phyloP scores from a whole-genome alignment of 164 flowering plant species.

The Dillenia suffruticosa region DNA sequence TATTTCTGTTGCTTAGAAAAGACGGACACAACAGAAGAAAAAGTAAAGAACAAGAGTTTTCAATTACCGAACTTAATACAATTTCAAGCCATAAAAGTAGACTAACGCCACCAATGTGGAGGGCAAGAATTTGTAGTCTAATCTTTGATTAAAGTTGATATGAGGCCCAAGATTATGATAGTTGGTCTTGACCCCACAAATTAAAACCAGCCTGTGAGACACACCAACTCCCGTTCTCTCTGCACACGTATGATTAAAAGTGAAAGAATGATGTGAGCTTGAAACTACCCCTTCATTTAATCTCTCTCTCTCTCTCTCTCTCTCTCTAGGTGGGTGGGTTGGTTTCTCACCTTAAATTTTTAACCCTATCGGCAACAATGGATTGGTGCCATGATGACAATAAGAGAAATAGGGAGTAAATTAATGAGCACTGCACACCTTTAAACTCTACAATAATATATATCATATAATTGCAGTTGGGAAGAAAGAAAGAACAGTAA shows the following conservation, averaged over 20 bases:
- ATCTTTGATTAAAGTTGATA: not conserved
- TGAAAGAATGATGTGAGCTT: slow-evolving; percentile 17
- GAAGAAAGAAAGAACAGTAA: slow-evolving; percentile 16
- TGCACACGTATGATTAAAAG: slow-evolving; percentile 26
- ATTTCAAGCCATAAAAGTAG: not conserved
- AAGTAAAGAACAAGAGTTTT: not conserved
- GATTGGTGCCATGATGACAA: too few relatives aligned
- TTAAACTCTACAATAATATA: slow-evolving; percentile 2
- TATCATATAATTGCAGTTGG: slow-evolving; percentile 24
- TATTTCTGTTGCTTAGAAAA: not conserved
- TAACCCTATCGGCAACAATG: not conserved
- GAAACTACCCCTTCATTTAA: not conserved
- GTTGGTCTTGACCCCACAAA: slow-evolving; percentile 19
- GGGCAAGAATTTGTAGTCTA: not conserved
- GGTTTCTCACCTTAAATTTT: not conserved
- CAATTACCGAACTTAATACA: not conserved
- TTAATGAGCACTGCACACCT: not conserved
- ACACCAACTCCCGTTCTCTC: slow-evolving; percentile 26
- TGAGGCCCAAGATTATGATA: slow-evolving; percentile 8
- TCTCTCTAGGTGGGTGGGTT: too few relatives aligned
- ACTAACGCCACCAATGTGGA: not conserved
- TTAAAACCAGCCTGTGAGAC: slow-evolving; percentile 10
- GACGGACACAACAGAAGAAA: not conserved
- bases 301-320: too few relatives aligned
- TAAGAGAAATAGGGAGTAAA: too few relatives aligned